phyloP scores from a whole-genome alignment of 2,329 filamentous ascomycete species.

The Chrysoporthe deuterocubensis region DNA sequence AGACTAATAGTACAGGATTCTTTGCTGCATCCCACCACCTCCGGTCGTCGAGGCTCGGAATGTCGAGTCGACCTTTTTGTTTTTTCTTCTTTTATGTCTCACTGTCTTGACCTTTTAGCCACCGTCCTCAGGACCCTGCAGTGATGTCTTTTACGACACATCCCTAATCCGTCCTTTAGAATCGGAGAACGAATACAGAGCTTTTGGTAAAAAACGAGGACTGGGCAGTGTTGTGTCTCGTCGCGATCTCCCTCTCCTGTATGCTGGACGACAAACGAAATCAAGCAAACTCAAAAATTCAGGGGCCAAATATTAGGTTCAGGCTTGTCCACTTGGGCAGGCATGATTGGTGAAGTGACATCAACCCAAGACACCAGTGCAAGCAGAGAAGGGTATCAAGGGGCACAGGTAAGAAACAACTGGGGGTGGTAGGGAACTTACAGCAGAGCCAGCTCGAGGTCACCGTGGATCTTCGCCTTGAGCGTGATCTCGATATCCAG shows the following conservation, averaged over 20 bases:
- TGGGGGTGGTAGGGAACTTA: slow-evolving; percentile 41
- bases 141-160: slow-evolving; percentile 23
- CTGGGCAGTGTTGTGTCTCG: slow-evolving; percentile 3
- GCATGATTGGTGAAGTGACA: slow-evolving; percentile 9
- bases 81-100: slow-evolving; percentile 25
- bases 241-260: slow-evolving; percentile 15
- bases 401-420: not conserved
- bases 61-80: not conserved
- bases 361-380: slow-evolving; percentile 8
- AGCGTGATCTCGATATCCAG: slow-evolving; percentile 83
- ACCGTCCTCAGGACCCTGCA: slow-evolving; percentile 17
- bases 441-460: slow-evolving; percentile 75
- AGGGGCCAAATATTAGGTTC: not conserved
- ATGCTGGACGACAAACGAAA: slow-evolving; percentile 2
- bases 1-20: slow-evolving; percentile 21
- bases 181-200: slow-evolving; percentile 26
- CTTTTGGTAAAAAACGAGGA: slow-evolving; percentile 2
- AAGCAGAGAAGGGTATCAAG: slow-evolving; percentile 15
- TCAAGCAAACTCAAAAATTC: not conserved
- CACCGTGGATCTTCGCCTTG: slow-evolving; percentile 84
- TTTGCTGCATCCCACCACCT: not conserved
- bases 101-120: slow-evolving; percentile 27
- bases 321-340: slow-evolving; percentile 14
- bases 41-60: slow-evolving; percentile 2
- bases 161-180: slow-evolving; percentile 30